Evolutionary conservation across 345 rosid species (phyloP).

Genomic region (Toxicodendron radicans): DNA sequence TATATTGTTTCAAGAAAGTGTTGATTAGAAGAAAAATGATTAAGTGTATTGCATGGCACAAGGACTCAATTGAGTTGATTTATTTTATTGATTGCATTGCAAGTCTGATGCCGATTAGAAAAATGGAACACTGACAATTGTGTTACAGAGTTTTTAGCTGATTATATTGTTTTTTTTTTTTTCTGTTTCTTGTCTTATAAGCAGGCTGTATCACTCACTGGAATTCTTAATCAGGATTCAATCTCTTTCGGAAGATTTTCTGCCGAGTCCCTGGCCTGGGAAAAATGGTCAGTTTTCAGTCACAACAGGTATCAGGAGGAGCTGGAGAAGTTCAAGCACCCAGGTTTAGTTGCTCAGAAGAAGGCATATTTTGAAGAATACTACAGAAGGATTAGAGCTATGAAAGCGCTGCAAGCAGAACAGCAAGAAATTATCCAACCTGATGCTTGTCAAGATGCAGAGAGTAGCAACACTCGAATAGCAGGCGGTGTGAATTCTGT

Average conservation of each 20-base stretch:
- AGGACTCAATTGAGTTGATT: no score
- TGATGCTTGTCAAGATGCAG: conserved; percentile 3
- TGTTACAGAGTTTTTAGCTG: neutral
- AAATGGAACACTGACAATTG: no score
- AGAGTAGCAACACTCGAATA: neutral
- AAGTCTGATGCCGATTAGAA: no score
- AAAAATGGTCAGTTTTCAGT: conserved; percentile 30
- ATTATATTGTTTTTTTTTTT: neutral
- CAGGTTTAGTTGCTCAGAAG: conserved; percentile 33
- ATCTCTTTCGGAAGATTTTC: conserved; percentile 29
- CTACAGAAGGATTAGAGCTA: conserved; percentile 22
- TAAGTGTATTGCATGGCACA: neutral
- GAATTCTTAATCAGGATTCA: conserved; percentile 22
- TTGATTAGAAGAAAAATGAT: neutral
- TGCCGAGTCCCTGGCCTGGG: conserved; percentile 29
- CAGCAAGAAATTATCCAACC: conserved; percentile 11
- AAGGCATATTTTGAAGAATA: conserved; percentile 34
- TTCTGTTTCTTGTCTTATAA: neutral
- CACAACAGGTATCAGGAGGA: conserved; percentile 27
- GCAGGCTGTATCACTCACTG: conserved; percentile 14
- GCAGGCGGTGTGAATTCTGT: neutral
- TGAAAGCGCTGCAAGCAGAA: conserved; percentile 23
- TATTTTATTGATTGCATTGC: no score
- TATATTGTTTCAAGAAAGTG: neutral
- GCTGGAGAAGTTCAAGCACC: conserved; percentile 25